Conservation (phyloP, 1,139 yeast genomes). For the Hemisphaericaspora xylofermentans region DNA sequence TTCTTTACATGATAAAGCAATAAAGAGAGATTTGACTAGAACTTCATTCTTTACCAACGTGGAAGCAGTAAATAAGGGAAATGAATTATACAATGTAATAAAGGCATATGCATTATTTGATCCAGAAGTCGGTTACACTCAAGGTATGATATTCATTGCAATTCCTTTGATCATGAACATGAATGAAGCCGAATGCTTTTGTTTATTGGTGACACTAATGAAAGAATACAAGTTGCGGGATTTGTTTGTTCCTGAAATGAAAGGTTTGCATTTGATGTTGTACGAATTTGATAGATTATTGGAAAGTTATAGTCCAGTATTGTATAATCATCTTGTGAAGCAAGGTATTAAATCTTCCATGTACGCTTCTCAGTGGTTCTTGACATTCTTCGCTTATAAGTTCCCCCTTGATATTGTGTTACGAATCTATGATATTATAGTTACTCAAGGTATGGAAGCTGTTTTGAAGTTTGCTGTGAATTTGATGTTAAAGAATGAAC, state of each 20-base stretch:
- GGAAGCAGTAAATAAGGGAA: constrained; percentile 48
- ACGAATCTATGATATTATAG: constrained; percentile 78
- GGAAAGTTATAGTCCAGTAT: constrained; percentile 65
- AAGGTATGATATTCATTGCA: constrained; percentile 92
- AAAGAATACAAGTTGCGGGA: constrained; percentile 76
- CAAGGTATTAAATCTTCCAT: constrained; percentile 87
- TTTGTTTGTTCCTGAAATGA: constrained; percentile 85
- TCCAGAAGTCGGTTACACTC: constrained; percentile 94
- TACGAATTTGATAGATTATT: constrained; percentile 87
- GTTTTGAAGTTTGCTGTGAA: constrained; percentile 78
- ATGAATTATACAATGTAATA: constrained; percentile 69
- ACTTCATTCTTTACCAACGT: constrained; percentile 77
- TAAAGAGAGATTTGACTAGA: constrained; percentile 77
- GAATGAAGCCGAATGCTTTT: constrained; percentile 83
- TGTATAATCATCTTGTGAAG: constrained; percentile 72
- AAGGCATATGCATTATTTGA: constrained; percentile 85
- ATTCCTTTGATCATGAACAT: constrained; percentile 82
- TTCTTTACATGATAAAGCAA: constrained; percentile 72
- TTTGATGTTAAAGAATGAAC: constrained; percentile 67
- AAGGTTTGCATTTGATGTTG: constrained; percentile 79
- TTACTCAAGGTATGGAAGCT: constrained; percentile 87
- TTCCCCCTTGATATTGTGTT: constrained; percentile 84
- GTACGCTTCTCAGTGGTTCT: constrained; percentile 97
- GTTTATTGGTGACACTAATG: constrained; percentile 79
- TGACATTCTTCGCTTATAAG: constrained; percentile 90